These are phyloP conservation scores for Brasenia schreberi DNA, from an alignment of 164 flowering plant species.

Conservation along the genomic window DNA sequence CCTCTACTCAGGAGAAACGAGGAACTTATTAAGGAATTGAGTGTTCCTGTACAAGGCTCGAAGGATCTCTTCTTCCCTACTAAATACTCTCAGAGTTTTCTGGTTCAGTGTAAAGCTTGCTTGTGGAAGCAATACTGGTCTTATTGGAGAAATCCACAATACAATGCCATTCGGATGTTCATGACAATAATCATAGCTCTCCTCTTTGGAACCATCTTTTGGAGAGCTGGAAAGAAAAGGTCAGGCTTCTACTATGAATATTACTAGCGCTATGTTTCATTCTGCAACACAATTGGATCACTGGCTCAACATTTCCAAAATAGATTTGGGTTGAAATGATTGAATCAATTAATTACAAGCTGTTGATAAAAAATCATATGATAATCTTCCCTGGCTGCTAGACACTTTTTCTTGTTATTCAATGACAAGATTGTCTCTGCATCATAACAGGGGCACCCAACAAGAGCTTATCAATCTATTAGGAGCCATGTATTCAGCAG, in stretches of 20 bases:
- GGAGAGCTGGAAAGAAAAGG: conserved; percentile 19
- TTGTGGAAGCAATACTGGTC: conserved; percentile 28
- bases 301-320: too few relatives aligned
- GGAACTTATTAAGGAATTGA: conserved; percentile 9
- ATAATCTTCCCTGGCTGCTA: too few relatives aligned
- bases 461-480: conserved; percentile 43
- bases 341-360: too few relatives aligned
- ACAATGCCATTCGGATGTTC: conserved; percentile 18
- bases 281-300: too few relatives aligned
- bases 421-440: not conserved
- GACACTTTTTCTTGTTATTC: too few relatives aligned
- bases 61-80: conserved; percentile 19
- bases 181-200: conserved; percentile 16
- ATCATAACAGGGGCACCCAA: conserved; percentile 22
- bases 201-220: conserved; percentile 21
- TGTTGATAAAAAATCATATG: too few relatives aligned
- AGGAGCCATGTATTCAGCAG: conserved; percentile 43
- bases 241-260: conserved; percentile 11
- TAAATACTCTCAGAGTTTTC: conserved; percentile 14
- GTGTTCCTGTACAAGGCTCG: conserved; percentile 1
- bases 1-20: conserved; percentile 7
- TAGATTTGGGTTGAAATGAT: too few relatives aligned
- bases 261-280: not conserved
- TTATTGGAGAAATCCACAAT: conserved; percentile 23
- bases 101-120: conserved; percentile 18